Conservation (phyloP, 2,329 filamentous ascomycete genomes). For the Biscogniauxia sp. region DNA sequence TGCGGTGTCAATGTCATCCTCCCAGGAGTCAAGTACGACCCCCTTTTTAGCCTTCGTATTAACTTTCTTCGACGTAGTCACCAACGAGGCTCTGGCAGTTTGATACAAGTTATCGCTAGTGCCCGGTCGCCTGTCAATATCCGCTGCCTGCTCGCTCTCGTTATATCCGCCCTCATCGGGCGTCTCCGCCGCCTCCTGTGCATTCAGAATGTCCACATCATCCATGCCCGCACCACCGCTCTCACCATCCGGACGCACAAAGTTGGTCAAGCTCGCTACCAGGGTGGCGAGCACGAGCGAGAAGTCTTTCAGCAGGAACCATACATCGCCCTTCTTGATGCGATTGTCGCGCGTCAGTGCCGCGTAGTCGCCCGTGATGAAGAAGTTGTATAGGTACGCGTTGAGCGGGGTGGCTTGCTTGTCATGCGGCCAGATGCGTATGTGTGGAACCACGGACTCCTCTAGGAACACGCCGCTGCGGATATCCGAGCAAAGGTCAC, state of each 20-base stretch:
- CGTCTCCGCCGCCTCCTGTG: conserved; percentile 31
- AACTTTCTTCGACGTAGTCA: conserved; percentile 25
- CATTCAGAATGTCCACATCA: conserved; percentile 45
- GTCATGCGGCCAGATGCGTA: conserved; percentile 60
- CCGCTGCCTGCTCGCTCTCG: conserved; percentile 37
- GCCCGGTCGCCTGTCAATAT: conserved; percentile 5
- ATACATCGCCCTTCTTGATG: conserved; percentile 65
- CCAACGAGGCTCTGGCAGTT: background rate
- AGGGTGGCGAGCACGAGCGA: conserved; percentile 66
- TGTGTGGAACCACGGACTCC: conserved; percentile 67
- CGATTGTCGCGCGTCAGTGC: conserved; percentile 63
- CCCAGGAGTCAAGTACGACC: background rate
- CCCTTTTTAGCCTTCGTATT: background rate
- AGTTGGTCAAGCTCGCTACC: conserved; percentile 59
- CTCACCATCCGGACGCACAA: conserved; percentile 45
- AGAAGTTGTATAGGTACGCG: conserved; percentile 73
- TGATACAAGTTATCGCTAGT: conserved; percentile 30
- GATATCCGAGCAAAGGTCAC: conserved; percentile 64
- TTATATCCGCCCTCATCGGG: conserved; percentile 27
- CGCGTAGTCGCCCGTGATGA: conserved; percentile 65
- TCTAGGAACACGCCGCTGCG: conserved; percentile 73
- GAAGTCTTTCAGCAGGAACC: conserved; percentile 67
- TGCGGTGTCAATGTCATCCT: background rate
- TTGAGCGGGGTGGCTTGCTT: conserved; percentile 51
- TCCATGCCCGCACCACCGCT: conserved; percentile 33